phyloP scores from a whole-genome alignment of 345 rosid genomes.

The Heritiera littoralis region DNA sequence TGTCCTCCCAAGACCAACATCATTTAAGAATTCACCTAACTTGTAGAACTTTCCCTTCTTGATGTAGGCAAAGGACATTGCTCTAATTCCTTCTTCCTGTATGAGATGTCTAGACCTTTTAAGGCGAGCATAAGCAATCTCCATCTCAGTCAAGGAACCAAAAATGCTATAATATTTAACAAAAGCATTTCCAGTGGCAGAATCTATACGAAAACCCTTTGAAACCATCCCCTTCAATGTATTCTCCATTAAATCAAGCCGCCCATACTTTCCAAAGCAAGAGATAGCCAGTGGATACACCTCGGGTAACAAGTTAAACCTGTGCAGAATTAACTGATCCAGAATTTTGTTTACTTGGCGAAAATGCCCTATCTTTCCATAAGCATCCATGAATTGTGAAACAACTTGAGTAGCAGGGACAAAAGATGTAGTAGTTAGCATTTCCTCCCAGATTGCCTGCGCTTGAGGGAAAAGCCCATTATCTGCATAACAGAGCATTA shows the following conservation, averaged over 20 bases:
- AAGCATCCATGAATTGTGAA: conserved; percentile 49
- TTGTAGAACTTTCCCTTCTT: conserved; percentile 47
- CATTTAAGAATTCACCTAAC: conserved; percentile 60
- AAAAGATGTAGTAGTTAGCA: no score
- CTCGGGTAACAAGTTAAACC: conserved; percentile 29
- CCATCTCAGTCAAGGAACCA: conserved; percentile 63
- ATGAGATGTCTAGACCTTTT: conserved; percentile 56
- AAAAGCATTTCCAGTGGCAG: conserved; percentile 52
- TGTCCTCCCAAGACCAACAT: conserved; percentile 66
- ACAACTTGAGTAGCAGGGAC: no score
- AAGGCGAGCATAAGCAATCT: conserved; percentile 56
- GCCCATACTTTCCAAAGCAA: conserved; percentile 63
- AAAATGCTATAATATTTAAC: conserved; percentile 50
- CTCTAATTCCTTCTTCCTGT: conserved; percentile 56
- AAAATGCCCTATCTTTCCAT: conserved; percentile 44
- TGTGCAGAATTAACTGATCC: conserved; percentile 43
- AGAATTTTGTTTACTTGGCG: conserved; percentile 40
- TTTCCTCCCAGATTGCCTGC: no score
- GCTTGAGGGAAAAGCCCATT: no score
- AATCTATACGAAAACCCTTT: conserved; percentile 46
- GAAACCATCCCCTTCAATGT: conserved; percentile 45
- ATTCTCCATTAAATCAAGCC: conserved; percentile 64
- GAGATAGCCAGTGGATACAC: conserved; percentile 54
- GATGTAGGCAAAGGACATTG: conserved; percentile 54
- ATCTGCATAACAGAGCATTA: no score